Conservation (phyloP, 768 basidiomycete genomes). For the Leucosporidium yakuticum region DNA sequence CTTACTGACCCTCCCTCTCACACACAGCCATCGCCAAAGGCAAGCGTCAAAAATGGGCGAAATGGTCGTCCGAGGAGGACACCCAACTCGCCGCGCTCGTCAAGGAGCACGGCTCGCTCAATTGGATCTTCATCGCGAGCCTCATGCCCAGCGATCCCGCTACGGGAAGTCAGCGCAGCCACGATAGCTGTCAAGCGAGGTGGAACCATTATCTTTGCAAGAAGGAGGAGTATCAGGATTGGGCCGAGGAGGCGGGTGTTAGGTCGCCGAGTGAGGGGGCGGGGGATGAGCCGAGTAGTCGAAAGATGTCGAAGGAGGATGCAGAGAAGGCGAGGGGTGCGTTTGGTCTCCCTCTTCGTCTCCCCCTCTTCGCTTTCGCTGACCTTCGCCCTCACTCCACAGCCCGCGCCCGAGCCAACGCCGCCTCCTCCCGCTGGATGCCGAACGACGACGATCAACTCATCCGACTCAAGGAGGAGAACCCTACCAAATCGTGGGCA, state of each 20-base stretch:
- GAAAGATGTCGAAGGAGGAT: background rate
- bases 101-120: conserved; percentile 5
- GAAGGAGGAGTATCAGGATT: background rate
- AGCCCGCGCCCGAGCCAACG: conserved; percentile 1
- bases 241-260: too few species aligned
- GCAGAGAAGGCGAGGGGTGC: background rate
- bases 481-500: background rate
- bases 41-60: conserved; percentile 2
- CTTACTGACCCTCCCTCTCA: background rate
- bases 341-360: background rate
- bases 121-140: conserved; percentile 1
- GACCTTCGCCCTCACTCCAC: background rate
- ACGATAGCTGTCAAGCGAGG: background rate
- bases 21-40: conserved; percentile 3
- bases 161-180: background rate
- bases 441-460: background rate
- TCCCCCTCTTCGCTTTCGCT: background rate
- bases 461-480: background rate
- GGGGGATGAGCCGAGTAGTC: too few species aligned
- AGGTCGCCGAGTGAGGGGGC: too few species aligned
- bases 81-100: background rate
- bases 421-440: conserved; percentile 4
- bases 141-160: background rate
- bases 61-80: background rate
- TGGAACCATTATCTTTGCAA: conserved; percentile 2